Base-by-base conservation (phyloP, 176 grass and related monocot species). In the Eleusine indica region DNA sequence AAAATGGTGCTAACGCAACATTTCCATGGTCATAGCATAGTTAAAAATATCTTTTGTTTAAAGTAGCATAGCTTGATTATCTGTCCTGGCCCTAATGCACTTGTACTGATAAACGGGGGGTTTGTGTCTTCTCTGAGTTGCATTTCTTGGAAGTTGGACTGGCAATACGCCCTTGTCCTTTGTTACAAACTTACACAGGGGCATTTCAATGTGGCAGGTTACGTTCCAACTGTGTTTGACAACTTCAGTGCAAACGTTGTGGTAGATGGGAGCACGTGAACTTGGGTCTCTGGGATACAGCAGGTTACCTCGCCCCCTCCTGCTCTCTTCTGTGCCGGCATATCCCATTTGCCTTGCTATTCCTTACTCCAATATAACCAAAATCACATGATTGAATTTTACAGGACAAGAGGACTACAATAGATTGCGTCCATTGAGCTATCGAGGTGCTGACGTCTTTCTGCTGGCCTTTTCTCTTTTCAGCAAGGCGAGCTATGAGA, bases 401-500 rank as follows among this genome's bases (percentile, higher is more conserved):
- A 83, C 88, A 94, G 92, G 92, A 21, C 92, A 94, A 82, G 92
- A 94, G 73, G 92, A 94, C 83, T 94, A 94, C 78, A 94, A 91
- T 70, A 84, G 92, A 61, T 79, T 94, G 62, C 84, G 92, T 18
- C 92, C 92, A 8, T 78, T 94, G 41, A 94, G 92, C 83, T 94
- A 94, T 62, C 88, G 92, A 14, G 92, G 92, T 48, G 92, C 92
- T 80, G 92, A 94, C 54, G 88, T 94, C 83, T 94, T 94, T 80
- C 83, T 94, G 35, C 73, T 94, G 32, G 92, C 92, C 39, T 94
- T 94, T 70, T 94, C 92, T 46, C 89, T 94, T 30, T 91, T 94
- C 66, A 94, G 92, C 85, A 91, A 91, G 82, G 92, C 89, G 37
- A 94, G 92, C 84, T 94, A 94, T 52, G 92, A 94, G 88, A 94